These are phyloP conservation scores for Kuraishia hungarica DNA, from an alignment of 805 yeast genomes.

Conservation along the genomic window DNA sequence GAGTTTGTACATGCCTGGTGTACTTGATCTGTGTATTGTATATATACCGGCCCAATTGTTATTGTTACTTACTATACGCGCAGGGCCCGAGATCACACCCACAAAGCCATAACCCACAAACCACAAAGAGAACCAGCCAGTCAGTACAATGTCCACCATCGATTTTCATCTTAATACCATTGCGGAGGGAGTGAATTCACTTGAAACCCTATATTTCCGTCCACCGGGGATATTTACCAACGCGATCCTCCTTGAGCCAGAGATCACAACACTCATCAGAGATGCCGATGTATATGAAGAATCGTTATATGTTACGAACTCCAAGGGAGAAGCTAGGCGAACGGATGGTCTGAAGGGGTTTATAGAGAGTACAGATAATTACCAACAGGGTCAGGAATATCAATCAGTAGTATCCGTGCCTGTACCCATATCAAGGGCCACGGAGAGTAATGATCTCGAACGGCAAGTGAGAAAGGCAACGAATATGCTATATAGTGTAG, in stretches of 20 bases:
- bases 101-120: no score
- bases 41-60: no score
- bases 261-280: constrained; percentile 47
- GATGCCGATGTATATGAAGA: constrained; percentile 50
- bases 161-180: constrained; percentile 23
- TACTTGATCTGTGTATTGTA: no score
- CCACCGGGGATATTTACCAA: constrained; percentile 54
- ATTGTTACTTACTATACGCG: no score
- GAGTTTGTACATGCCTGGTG: no score
- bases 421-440: constrained; percentile 2
- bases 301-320: constrained; percentile 36
- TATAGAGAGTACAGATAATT: not conserved
- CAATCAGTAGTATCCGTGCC: constrained; percentile 4
- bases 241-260: constrained; percentile 43
- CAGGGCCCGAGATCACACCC: no score
- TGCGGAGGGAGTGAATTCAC: constrained; percentile 29
- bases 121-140: not conserved
- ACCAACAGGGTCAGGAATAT: not conserved
- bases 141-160: constrained; percentile 5
- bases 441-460: not conserved
- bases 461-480: constrained; percentile 14
- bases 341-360: not conserved
- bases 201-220: constrained; percentile 36
- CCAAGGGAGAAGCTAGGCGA: constrained; percentile 30
- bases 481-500: constrained; percentile 20